phyloP scores from a whole-genome alignment of 2,329 filamentous ascomycete species.

The Drechslera avenae region DNA sequence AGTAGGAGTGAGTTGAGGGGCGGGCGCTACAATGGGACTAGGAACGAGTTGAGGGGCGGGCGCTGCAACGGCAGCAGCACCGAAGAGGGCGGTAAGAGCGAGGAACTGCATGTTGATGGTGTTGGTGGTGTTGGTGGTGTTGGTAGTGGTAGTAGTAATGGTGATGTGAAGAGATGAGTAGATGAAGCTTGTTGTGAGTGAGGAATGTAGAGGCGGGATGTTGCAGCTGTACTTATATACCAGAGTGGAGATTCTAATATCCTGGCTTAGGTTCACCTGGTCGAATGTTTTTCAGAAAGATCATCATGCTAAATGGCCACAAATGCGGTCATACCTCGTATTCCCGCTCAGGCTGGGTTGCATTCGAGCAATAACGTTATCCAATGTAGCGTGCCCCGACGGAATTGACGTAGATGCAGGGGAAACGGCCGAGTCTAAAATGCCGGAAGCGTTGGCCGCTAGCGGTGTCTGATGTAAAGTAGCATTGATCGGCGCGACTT shows the following conservation, averaged over 20 bases:
- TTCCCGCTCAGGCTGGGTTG: too few species aligned
- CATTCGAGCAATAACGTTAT: too few species aligned
- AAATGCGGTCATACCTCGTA: background rate
- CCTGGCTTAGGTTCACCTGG: background rate
- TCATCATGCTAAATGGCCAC: too few species aligned
- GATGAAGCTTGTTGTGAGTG: background rate
- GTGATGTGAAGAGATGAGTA: background rate
- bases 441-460: too few species aligned
- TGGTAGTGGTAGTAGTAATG: background rate
- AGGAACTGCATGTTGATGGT: conserved; percentile 26
- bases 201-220: background rate
- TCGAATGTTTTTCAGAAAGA: too few species aligned
- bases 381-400: too few species aligned
- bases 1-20: conserved; percentile 15
- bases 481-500: too few species aligned
- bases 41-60: conserved; percentile 25
- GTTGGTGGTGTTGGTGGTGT: conserved; percentile 1
- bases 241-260: background rate
- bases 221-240: background rate
- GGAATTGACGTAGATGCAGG: too few species aligned
- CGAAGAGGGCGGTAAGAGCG: conserved; percentile 25
- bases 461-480: too few species aligned
- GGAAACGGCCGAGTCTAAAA: too few species aligned
- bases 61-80: conserved; percentile 22
- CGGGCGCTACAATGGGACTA: conserved; percentile 26